Conservation (phyloP, 1,284 basidiomycete genomes). For the Ustilago trichophora region DNA sequence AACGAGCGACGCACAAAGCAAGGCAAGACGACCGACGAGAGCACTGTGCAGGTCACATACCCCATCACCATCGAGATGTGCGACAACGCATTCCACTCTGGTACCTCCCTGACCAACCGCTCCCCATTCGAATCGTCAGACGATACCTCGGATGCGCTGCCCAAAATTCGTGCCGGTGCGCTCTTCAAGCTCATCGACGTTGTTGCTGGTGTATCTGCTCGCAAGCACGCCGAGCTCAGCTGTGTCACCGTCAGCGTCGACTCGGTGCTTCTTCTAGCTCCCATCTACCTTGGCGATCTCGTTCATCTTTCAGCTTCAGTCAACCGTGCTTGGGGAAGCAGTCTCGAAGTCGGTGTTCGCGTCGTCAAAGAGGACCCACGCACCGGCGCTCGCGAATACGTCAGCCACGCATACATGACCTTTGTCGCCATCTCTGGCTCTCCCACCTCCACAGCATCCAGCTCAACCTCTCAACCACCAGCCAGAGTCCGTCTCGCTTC, state of each 20-base stretch:
- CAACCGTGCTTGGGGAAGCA: constrained; percentile 67
- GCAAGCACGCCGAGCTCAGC: constrained; percentile 64
- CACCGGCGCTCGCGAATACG: constrained; percentile 58
- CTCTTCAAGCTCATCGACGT: constrained; percentile 68
- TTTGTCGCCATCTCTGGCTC: constrained; percentile 61
- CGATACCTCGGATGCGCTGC: constrained; percentile 3
- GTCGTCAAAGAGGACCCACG: constrained; percentile 63
- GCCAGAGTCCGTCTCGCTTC: constrained; percentile 45
- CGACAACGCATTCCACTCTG: constrained; percentile 37
- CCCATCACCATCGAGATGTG: constrained; percentile 53
- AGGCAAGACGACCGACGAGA: constrained; percentile 44
- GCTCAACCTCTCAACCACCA: constrained; percentile 19
- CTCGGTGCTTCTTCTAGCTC: constrained; percentile 61
- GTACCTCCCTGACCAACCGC: constrained; percentile 4
- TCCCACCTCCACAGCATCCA: constrained; percentile 11
- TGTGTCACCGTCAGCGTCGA: constrained; percentile 67
- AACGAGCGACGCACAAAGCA: neutral
- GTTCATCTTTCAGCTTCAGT: constrained; percentile 66
- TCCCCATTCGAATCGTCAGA: constrained; percentile 2
- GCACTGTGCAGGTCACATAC: constrained; percentile 52
- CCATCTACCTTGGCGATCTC: constrained; percentile 52
- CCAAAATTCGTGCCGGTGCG: constrained; percentile 65
- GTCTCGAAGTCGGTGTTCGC: constrained; percentile 67
- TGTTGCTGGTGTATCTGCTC: constrained; percentile 67
- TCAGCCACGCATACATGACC: constrained; percentile 67